These are phyloP conservation scores for Hydnomerulius pinastri DNA, from an alignment of 768 basidiomycete species.

Conservation along the genomic window DNA sequence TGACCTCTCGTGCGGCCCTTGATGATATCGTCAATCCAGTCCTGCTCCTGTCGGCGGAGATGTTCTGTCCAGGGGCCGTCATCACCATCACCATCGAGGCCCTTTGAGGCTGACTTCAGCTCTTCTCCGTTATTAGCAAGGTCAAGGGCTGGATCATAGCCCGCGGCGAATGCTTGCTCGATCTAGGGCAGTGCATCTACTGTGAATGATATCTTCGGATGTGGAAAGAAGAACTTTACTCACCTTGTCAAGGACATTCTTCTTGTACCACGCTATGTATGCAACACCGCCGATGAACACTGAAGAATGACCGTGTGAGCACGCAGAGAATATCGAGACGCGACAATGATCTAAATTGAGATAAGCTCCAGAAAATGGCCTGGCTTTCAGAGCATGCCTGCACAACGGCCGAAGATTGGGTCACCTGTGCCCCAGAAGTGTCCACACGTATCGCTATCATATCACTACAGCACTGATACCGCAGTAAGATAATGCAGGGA, in stretches of 20 bases:
- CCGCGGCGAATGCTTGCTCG: constrained; percentile 72
- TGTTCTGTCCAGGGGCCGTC: constrained; percentile 56
- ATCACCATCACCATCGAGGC: constrained; percentile 35
- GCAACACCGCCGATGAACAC: constrained; percentile 72
- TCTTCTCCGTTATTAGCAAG: constrained; percentile 54
- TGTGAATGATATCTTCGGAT: constrained; percentile 14
- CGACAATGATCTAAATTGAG: not conserved
- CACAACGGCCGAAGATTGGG: not conserved
- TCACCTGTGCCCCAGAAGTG: constrained; percentile 1
- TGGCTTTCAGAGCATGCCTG: not conserved
- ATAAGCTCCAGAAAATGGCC: not conserved
- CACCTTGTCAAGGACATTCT: constrained; percentile 78
- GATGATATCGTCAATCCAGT: constrained; percentile 75
- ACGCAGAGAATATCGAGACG: not conserved
- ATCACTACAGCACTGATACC: constrained; percentile 11
- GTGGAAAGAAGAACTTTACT: constrained; percentile 16
- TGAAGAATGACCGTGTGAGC: constrained; percentile 24
- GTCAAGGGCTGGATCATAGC: constrained; percentile 84
- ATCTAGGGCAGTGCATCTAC: constrained; percentile 48
- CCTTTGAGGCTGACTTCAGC: constrained; percentile 20
- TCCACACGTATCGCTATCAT: constrained; percentile 6
- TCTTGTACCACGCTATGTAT: constrained; percentile 82
- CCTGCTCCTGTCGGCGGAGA: constrained; percentile 74
- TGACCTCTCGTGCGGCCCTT: constrained; percentile 65
- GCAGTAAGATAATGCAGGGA: constrained; percentile 10